phyloP scores from a whole-genome alignment of 1,284 basidiomycete species.

The Melampsora americana region DNA sequence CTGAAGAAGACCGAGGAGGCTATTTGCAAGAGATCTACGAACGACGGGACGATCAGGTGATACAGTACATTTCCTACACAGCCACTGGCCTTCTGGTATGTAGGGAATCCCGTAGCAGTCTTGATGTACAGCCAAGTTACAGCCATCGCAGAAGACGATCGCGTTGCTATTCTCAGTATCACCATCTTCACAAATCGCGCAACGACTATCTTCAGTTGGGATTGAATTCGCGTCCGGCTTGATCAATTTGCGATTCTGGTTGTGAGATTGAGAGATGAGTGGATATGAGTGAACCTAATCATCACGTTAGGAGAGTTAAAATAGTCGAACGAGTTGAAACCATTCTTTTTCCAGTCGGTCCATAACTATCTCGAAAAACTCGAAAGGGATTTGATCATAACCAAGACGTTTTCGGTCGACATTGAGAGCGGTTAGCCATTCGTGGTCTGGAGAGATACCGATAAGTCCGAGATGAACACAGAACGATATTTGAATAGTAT shows the following conservation, averaged over 20 bases:
- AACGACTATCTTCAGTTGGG: slow-evolving; percentile 83
- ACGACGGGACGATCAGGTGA: slow-evolving; percentile 95
- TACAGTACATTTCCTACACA: slow-evolving; percentile 96
- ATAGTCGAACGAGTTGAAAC: slow-evolving; percentile 68
- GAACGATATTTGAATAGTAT: background rate
- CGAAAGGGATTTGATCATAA: slow-evolving; percentile 70
- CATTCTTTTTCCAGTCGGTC: slow-evolving; percentile 98
- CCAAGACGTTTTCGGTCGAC: slow-evolving; percentile 74
- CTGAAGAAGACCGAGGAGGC: slow-evolving; percentile 24
- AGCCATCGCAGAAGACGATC: slow-evolving; percentile 99
- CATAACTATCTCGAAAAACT: slow-evolving; percentile 93
- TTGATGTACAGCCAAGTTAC: slow-evolving; percentile 98
- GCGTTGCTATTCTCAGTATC: slow-evolving; percentile 99
- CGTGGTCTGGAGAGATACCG: slow-evolving; percentile 66
- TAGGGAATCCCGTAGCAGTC: slow-evolving; percentile 99
- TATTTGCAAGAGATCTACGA: slow-evolving; percentile 52
- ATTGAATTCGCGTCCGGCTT: slow-evolving; percentile 77
- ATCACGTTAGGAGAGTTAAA: background rate
- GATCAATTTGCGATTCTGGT: slow-evolving; percentile 80
- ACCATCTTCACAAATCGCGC: slow-evolving; percentile 94
- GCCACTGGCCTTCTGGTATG: slow-evolving; percentile 99
- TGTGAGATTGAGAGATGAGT: background rate
- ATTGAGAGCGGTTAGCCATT: slow-evolving; percentile 89
- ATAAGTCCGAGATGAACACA: slow-evolving; percentile 22
- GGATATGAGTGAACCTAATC: background rate